These are phyloP conservation scores for Russula vinacea DNA, from an alignment of 768 basidiomycete species.

Conservation along the genomic window DNA sequence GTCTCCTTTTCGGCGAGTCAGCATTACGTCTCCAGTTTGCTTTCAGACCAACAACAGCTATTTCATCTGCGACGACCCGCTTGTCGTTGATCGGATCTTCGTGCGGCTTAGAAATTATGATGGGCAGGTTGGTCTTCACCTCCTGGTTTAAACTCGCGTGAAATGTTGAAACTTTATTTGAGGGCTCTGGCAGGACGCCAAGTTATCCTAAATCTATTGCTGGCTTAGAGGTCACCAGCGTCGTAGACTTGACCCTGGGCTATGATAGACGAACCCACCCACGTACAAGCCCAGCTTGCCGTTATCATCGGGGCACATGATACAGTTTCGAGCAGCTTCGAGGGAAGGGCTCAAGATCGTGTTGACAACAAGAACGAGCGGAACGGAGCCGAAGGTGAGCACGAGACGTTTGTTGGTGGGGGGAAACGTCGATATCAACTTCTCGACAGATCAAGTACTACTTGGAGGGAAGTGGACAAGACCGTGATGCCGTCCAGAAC, in stretches of 20 bases:
- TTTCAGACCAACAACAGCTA: conserved; percentile 76
- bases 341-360: conserved; percentile 49
- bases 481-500: conserved; percentile 45
- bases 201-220: conserved; percentile 63
- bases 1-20: not conserved
- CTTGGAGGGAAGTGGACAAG: conserved; percentile 69
- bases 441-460: conserved; percentile 75
- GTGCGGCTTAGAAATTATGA: conserved; percentile 57
- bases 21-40: not conserved
- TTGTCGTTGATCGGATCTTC: conserved; percentile 69
- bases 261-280: conserved; percentile 77
- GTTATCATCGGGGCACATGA: conserved; percentile 80
- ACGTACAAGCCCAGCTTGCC: conserved; percentile 59
- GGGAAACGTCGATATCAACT: not conserved
- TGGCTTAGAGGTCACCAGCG: conserved; percentile 53
- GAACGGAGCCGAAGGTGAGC: conserved; percentile 83
- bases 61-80: conserved; percentile 67
- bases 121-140: conserved; percentile 35
- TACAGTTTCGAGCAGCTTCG: conserved; percentile 63
- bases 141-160: not conserved
- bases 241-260: conserved; percentile 74
- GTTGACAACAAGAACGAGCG: conserved; percentile 77
- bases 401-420: not conserved
- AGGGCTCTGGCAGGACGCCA: conserved; percentile 33
- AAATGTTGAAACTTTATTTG: conserved; percentile 11